phyloP scores from a whole-genome alignment of 2,329 filamentous ascomycete species.

The Ophiobolus disseminans region DNA sequence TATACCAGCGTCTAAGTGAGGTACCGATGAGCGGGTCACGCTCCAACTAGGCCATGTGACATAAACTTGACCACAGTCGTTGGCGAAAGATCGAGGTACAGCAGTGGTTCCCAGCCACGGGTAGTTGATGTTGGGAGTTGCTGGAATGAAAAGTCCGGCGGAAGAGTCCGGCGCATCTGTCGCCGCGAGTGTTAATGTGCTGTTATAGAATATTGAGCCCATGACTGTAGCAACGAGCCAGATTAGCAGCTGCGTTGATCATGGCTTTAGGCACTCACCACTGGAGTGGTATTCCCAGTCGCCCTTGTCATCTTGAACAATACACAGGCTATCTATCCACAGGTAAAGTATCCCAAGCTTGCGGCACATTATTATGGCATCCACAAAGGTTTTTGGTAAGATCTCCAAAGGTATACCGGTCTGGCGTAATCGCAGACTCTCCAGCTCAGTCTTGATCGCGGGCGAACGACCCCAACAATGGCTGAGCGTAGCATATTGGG shows the following conservation, averaged over 20 bases:
- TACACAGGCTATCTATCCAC: slow-evolving; percentile 18
- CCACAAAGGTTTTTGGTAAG: slow-evolving; percentile 12
- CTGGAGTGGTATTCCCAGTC: slow-evolving; percentile 12
- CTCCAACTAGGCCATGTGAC: not conserved
- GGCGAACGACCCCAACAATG: slow-evolving; percentile 46
- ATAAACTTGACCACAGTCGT: slow-evolving; percentile 1
- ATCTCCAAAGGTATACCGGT: not conserved
- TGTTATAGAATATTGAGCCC: slow-evolving; percentile 7
- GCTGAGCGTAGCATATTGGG: slow-evolving; percentile 6
- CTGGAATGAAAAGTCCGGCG: slow-evolving; percentile 1
- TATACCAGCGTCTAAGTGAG: not conserved
- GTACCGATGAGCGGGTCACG: not conserved
- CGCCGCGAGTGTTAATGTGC: slow-evolving; percentile 9
- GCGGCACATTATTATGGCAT: slow-evolving; percentile 5
- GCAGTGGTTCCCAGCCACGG: not conserved
- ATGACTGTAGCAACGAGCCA: not conserved
- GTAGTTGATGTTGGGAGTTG: not conserved
- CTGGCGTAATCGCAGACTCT: not conserved
- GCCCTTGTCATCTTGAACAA: slow-evolving; percentile 11
- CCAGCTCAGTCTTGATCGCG: not conserved
- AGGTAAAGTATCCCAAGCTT: slow-evolving; percentile 7
- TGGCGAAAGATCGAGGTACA: slow-evolving; percentile 1
- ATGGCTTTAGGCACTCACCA: not conserved
- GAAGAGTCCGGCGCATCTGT: slow-evolving; percentile 4
- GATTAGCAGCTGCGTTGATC: not conserved